Evolutionary conservation across 1,284 basidiomycete genomes (phyloP), one percentile per base, ranked within the genome.

Genomic region (Heliocybe sulcata): DNA sequence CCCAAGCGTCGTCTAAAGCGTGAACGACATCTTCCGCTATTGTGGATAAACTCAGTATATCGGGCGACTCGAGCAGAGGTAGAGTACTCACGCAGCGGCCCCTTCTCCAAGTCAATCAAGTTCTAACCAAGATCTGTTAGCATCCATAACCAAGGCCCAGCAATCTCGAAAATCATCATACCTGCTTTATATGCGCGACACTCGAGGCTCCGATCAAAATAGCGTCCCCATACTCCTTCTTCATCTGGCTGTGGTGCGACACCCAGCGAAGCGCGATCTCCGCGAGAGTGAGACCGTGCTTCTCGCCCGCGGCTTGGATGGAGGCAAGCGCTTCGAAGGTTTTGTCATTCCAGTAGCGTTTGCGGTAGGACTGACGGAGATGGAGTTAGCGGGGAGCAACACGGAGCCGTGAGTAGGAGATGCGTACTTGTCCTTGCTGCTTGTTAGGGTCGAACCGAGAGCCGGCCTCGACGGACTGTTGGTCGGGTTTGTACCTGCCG

Each of bases 211-310:
- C 79, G 55, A 82, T 80, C 22, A 82, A 66, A 27, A 82, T 66
- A 35, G 77, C 65, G 59, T 81, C 79, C 2, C 77, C 75, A 45
- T 70, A 59, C 60, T 80, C 74, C 35, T 72, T 69, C 56, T 71
- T 75, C 64, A 82, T 61, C 22, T 72, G 54, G 56, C 77, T 77
- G 61, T 82, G 80, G 58, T 81, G 75, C 16, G 73, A 74, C 50
- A 81, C 64, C 80, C 80, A 81, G 38, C 79, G 74, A 19, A 82
- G 67, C 1, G 79, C 79, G 45, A 78, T 65, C 62, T 82, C 79
- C 0, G 72, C 69, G 56, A 78, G 61, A 0, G 77, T 77, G 20
- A 82, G 60, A 16, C 67, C 66, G 56, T 77, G 67, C 47, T 67
- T 67, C 35, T 74, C 65, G 0, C 73, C 71, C n/a, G 72, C 71